Base-by-base conservation (phyloP, 2,329 filamentous ascomycete genomes). In the Ceratocystiopsis brevicomis region DNA sequence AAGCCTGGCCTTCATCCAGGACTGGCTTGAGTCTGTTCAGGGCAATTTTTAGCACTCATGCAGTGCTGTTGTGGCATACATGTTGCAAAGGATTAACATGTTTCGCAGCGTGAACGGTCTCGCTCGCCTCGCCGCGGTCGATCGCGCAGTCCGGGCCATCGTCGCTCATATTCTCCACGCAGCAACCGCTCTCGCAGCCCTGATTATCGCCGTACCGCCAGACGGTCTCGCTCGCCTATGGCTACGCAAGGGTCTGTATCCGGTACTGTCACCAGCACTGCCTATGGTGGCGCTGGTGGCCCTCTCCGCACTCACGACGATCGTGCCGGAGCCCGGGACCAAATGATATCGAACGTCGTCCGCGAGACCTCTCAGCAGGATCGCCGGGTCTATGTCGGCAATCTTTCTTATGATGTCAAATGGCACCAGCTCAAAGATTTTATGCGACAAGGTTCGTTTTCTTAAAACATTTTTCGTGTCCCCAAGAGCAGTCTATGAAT, bases 351-450 rank as follows among this genome's bases (percentile, higher is more conserved):
- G 64, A 86, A 76, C 59, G 80, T 95, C 59, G 80, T 95, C 55
- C 80, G 86, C 59, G 90, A 96, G 58, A 81, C 83, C 39, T 96
- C 90, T 49, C 90, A 96, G 62, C 90, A 98, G 66, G 90, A 98
- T 71, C 88, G 90, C 59, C 87, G 90, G 53, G 90, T 98, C 75
- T 98, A 98, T 62, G 90, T 98, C 61, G 90, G 90, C 64, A 98
- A 98, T 61, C 73, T 98, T 54, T 90, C 87, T 41, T 98, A 98
- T 69, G 90, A 98, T 71, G 90, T 98, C 62, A 98, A 98, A 71
- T 98, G 90, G 90, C 88, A 96, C 69, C 90, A 96, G 59, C 76
- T 98, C 50, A 98, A 98, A 71, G 90, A 98, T 69, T 96, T 96
- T 61, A 98, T 98, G 90, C 82, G 90, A 75, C 85, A 94, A 77